Percentiles rank a stretch among this genome's conserved stretches.
Conservation (phyloP, 176 grass and related monocot genomes). For the Themeda triandra region DNA sequence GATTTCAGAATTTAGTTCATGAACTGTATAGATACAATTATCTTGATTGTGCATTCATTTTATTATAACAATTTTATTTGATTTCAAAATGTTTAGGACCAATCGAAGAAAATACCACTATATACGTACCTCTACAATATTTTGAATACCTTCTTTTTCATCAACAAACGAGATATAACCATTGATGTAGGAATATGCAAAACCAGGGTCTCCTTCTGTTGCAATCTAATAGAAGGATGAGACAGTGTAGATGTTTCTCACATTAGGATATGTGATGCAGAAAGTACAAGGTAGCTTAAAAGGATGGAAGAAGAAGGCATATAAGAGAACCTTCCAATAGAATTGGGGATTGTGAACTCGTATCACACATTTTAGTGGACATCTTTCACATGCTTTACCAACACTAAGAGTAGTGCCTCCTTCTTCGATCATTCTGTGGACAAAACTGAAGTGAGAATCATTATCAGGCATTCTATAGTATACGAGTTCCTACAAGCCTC, state of each 20-base stretch:
- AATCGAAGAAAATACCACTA: no score
- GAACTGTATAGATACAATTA: not conserved
- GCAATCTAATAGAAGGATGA: constrained; percentile 32
- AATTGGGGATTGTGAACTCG: constrained; percentile 66
- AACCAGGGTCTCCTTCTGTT: constrained; percentile 64
- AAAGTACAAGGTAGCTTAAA: not conserved
- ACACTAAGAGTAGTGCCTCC: constrained; percentile 65
- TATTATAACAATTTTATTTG: not conserved
- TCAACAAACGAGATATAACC: constrained; percentile 71
- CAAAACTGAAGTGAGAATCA: not conserved
- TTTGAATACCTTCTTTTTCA: constrained; percentile 60
- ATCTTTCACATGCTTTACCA: constrained; percentile 39
- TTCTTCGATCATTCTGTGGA: constrained; percentile 57
- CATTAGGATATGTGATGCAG: not conserved
- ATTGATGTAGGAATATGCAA: constrained; percentile 83
- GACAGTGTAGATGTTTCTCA: not conserved
- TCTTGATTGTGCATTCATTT: not conserved
- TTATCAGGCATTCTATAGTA: not conserved
- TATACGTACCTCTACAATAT: constrained; percentile 65
- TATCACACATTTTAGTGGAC: constrained; percentile 45
- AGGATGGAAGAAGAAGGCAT: not conserved
- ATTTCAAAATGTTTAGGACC: not conserved
- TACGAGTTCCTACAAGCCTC: constrained; percentile 7
- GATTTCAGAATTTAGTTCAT: not conserved
- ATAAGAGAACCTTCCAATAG: constrained; percentile 73